Evolutionary conservation across 1,284 basidiomycete genomes (phyloP).

Genomic region (Peniophora sp.): DNA sequence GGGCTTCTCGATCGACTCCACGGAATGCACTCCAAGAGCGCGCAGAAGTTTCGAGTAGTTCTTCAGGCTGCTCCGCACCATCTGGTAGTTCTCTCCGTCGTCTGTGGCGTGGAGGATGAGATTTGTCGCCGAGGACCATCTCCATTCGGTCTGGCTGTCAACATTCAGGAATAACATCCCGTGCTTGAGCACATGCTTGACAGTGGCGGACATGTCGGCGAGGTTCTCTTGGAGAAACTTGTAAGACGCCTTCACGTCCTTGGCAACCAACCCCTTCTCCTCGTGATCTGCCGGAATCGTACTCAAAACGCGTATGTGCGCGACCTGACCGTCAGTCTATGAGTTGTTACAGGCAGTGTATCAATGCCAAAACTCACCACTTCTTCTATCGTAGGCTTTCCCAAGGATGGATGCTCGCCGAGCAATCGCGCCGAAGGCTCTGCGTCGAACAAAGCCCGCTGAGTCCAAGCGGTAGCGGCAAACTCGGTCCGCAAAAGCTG

Average conservation of each 20-base stretch:
- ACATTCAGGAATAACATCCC: conserved; percentile 33
- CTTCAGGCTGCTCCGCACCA: conserved; percentile 24
- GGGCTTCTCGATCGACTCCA: conserved; percentile 13
- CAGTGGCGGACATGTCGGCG: conserved; percentile 18
- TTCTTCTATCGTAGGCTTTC: conserved; percentile 27
- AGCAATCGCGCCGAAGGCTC: conserved; percentile 22
- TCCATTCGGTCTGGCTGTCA: conserved; percentile 21
- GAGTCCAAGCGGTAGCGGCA: conserved; percentile 36
- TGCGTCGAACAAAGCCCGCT: conserved; percentile 24
- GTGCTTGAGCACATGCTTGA: conserved; percentile 24
- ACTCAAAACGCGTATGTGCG: conserved; percentile 27
- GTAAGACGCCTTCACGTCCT: conserved; percentile 24
- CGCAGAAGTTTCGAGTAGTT: conserved; percentile 23
- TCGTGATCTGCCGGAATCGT: conserved; percentile 19
- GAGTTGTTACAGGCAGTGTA: not conserved
- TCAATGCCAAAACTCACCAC: conserved; percentile 26
- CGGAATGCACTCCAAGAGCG: conserved; percentile 22
- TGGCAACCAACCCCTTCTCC: conserved; percentile 16
- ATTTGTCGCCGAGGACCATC: conserved; percentile 23
- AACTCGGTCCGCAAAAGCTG: conserved; percentile 27
- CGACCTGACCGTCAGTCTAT: conserved; percentile 21
- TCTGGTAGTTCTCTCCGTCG: conserved; percentile 16
- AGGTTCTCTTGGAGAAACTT: conserved; percentile 29
- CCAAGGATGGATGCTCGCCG: conserved; percentile 25
- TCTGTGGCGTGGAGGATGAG: conserved; percentile 24